Evolutionary conservation across 352 stramenopile genomes (phyloP), one percentile per base, ranked within the genome.

Genomic region (Phytophthora sp.): DNA sequence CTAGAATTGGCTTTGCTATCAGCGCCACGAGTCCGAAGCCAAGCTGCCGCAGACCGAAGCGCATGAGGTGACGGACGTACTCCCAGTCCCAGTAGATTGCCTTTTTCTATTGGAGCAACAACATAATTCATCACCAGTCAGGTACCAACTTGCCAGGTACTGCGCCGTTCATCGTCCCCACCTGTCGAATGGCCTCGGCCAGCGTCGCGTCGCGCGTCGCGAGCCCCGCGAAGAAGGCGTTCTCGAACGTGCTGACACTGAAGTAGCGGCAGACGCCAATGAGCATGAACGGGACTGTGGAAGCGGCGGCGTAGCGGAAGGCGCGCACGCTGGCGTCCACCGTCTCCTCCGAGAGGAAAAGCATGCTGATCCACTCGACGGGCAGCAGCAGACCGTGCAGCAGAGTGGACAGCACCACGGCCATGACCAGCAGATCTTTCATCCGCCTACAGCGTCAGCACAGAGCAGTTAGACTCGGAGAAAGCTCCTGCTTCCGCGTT

Each of bases 1-100:
- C 78, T 1, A 90, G 42, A 15, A 88, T 45, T 0, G 81, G 81
- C 26, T 77, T 82, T 5, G 81, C 69, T 8, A 85, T 15, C 28
- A 86, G 34, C 15, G 69, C 73, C 12, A 92, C 60, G 15, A 92
- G 57, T 0, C 77, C 83, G 31, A 92, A 90, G 20, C 54, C 65
- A 5, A 74, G 62, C 21, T 92, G 83, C 0, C 75, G 76, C 11
- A 79, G 52, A 27, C 69, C 71, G 20, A 84, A 79, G n/a, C 73
- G 46, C 38, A 78, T 41, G 4, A 83, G 43, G 49, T 92, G 83
- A 26, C 59, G 63, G 11, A 84, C 64, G 54, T 92, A 90, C 62
- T 92, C 83, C 80, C 70, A 80, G 48, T 92, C 83, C 83, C 80
- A 92, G 52, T 84, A 88, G 46, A 89, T 79, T 4, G 79, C 76